phyloP scores from a whole-genome alignment of 495 filamentous ascomycete species.

The Friedmanniomyces endolithicus region DNA sequence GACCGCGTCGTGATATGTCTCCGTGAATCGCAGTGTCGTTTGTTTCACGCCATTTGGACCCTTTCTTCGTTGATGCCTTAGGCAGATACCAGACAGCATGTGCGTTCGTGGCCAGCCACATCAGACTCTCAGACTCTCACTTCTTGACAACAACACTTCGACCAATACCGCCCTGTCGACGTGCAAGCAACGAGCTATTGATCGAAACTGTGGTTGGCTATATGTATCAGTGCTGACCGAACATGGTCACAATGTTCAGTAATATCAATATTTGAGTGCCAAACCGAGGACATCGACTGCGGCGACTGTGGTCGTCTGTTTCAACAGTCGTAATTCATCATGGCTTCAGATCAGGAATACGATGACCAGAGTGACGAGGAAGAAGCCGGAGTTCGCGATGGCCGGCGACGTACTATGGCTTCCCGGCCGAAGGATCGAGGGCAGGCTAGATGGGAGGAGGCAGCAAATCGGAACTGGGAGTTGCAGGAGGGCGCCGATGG shows the following conservation, averaged over 20 bases:
- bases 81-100: background rate
- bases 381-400: conserved; percentile 9
- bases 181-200: no score
- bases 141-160: no score
- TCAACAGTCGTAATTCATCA: conserved; percentile 33
- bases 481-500: conserved; percentile 68
- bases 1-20: background rate
- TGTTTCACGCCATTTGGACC: background rate
- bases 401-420: conserved; percentile 12
- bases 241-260: no score
- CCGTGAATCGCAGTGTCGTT: background rate
- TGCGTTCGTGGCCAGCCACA: no score
- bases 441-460: conserved; percentile 45
- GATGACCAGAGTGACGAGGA: conserved; percentile 75
- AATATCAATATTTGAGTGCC: no score
- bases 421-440: conserved; percentile 20
- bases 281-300: no score
- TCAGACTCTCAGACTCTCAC: no score
- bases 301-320: no score
- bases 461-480: conserved; percentile 31
- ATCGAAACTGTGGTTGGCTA: no score
- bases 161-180: no score
- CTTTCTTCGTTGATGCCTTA: background rate
- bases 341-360: conserved; percentile 75
- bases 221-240: no score